Conservation (phyloP, 768 basidiomycete species). For the Auriscalpium orientale region DNA sequence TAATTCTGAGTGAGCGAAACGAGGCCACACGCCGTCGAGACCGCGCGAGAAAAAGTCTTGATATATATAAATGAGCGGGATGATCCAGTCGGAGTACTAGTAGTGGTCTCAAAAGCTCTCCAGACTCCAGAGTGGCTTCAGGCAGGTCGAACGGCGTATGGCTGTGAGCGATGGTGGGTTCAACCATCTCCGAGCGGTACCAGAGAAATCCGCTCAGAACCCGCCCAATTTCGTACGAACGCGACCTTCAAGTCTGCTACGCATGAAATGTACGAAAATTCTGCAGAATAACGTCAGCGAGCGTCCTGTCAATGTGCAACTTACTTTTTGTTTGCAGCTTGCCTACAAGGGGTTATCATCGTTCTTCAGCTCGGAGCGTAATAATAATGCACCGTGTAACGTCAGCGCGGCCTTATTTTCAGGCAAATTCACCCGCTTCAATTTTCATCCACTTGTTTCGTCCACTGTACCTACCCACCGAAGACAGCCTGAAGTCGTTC, state of each 20-base stretch:
- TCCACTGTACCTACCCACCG: too few relatives aligned
- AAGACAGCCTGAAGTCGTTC: too few relatives aligned
- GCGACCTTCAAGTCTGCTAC: too few relatives aligned
- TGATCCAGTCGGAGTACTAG: neutral
- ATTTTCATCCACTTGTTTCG: slow-evolving; percentile 88
- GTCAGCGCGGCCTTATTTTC: slow-evolving; percentile 67
- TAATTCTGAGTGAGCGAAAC: neutral
- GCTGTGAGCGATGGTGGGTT: slow-evolving; percentile 27
- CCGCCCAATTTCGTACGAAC: too few relatives aligned
- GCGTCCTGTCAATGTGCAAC: too few relatives aligned
- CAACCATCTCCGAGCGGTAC: slow-evolving; percentile 3
- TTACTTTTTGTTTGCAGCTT: too few relatives aligned
- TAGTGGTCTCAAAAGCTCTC: slow-evolving; percentile 32
- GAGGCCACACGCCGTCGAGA: slow-evolving; percentile 42
- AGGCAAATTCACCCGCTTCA: slow-evolving; percentile 77
- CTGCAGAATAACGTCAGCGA: too few relatives aligned
- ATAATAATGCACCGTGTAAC: too few relatives aligned
- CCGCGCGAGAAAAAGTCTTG: slow-evolving; percentile 58
- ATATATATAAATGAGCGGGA: slow-evolving; percentile 1
- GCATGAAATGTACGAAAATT: too few relatives aligned
- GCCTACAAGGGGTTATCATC: slow-evolving; percentile 60
- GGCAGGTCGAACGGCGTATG: slow-evolving; percentile 89
- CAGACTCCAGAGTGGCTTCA: slow-evolving; percentile 71
- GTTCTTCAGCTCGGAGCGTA: slow-evolving; percentile 76
- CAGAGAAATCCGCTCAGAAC: neutral